Conservation (phyloP, 306 rosid genomes). For the Prunus fruticosa region DNA sequence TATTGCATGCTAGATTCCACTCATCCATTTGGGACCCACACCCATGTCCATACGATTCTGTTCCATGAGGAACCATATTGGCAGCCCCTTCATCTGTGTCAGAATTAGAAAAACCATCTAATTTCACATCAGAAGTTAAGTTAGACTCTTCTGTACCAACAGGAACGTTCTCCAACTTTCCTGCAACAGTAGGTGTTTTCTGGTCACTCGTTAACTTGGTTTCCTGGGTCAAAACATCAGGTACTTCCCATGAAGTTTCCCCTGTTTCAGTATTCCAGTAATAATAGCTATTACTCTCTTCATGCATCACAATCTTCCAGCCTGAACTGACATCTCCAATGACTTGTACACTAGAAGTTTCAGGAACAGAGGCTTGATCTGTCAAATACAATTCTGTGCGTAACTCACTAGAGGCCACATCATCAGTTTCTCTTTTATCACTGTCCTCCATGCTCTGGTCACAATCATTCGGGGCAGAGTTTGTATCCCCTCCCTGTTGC, state of each 20-base stretch:
- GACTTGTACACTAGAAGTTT: slow-evolving; percentile 35
- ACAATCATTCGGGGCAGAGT: slow-evolving; percentile 32
- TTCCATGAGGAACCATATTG: slow-evolving; percentile 25
- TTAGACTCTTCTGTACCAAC: slow-evolving; percentile 30
- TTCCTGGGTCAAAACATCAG: slow-evolving; percentile 58
- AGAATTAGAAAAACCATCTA: slow-evolving; percentile 35
- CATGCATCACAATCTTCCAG: slow-evolving; percentile 96
- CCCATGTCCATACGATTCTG: slow-evolving; percentile 32
- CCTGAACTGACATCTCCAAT: slow-evolving; percentile 57
- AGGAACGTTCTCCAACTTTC: slow-evolving; percentile 30
- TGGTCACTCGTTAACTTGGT: slow-evolving; percentile 42
- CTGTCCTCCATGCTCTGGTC: slow-evolving; percentile 26
- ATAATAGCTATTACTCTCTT: slow-evolving; percentile 76
- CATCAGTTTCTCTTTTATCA: slow-evolving; percentile 41
- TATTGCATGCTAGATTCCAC: slow-evolving; percentile 32
- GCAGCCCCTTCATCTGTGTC: slow-evolving; percentile 28
- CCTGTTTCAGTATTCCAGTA: slow-evolving; percentile 96
- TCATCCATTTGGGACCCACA: slow-evolving; percentile 44
- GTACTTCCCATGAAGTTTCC: slow-evolving; percentile 96
- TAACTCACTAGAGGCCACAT: slow-evolving; percentile 25
- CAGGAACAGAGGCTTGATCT: slow-evolving; percentile 39
- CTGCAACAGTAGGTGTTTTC: slow-evolving; percentile 27
- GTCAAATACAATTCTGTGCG: slow-evolving; percentile 38
- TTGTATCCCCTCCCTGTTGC: slow-evolving; percentile 34
- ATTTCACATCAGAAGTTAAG: slow-evolving; percentile 25